phyloP scores from a whole-genome alignment of 2,329 filamentous ascomycete species.

The Xylaria sp. region DNA sequence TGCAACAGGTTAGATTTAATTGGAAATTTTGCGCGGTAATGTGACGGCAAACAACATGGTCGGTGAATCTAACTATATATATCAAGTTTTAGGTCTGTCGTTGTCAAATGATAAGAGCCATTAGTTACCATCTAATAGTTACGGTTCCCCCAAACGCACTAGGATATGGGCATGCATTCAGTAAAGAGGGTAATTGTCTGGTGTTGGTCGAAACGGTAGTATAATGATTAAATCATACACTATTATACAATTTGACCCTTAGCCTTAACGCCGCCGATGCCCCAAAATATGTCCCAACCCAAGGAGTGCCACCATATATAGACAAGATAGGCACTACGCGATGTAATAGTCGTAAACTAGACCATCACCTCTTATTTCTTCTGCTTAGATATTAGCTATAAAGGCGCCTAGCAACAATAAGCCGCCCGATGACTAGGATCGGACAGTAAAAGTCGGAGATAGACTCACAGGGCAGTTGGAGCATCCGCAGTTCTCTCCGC shows the following conservation, averaged over 20 bases:
- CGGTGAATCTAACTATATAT: too few species aligned
- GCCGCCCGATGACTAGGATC: background rate
- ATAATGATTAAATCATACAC: background rate
- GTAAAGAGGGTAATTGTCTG: too few species aligned
- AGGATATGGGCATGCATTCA: too few species aligned
- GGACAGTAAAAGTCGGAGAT: background rate
- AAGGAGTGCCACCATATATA: background rate
- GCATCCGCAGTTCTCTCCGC: conserved; percentile 47
- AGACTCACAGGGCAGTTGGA: conserved; percentile 46
- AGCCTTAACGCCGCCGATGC: background rate
- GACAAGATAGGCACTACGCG: background rate
- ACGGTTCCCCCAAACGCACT: too few species aligned
- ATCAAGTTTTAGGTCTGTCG: too few species aligned
- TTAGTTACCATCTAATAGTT: too few species aligned
- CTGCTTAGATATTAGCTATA: conserved; percentile 12
- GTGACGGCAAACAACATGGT: too few species aligned
- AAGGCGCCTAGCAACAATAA: background rate
- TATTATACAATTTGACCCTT: background rate
- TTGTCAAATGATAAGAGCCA: too few species aligned
- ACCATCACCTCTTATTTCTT: conserved; percentile 18
- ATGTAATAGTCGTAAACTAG: background rate
- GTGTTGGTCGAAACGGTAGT: background rate
- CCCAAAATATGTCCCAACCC: background rate
- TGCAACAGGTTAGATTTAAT: too few species aligned
- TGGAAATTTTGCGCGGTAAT: too few species aligned